These are phyloP conservation scores for Backusella sp. DNA, from an alignment of 192 early-diverging fungal genomes.

Conservation along the genomic window DNA sequence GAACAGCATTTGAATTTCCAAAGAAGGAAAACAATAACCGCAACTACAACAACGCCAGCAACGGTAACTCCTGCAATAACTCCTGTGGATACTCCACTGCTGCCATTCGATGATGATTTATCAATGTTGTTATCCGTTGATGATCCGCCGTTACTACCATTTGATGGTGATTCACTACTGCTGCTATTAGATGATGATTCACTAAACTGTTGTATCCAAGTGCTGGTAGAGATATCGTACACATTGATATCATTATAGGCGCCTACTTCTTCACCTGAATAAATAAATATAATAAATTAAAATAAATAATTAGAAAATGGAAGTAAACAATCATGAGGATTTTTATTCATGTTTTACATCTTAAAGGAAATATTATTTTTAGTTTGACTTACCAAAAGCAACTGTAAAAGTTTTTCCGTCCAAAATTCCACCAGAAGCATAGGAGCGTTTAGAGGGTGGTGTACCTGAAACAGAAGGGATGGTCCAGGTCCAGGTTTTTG, in stretches of 20 bases:
- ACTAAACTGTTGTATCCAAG: constrained; percentile 24
- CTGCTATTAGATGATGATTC: background rate
- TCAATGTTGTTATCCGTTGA: background rate
- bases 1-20: constrained; percentile 15
- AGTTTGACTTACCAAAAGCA: constrained; percentile 27
- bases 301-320: background rate
- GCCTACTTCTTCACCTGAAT: constrained; percentile 18
- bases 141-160: background rate
- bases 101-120: background rate
- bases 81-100: background rate
- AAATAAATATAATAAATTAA: no score
- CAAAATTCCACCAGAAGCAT: constrained; percentile 21
- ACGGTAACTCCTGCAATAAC: constrained; percentile 32
- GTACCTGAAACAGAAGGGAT: constrained; percentile 14
- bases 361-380: background rate
- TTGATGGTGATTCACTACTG: background rate
- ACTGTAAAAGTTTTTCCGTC: constrained; percentile 24
- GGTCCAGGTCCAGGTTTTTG: constrained; percentile 30
- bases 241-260: constrained; percentile 35
- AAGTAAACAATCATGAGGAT: background rate
- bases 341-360: background rate
- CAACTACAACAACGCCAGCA: constrained; percentile 23
- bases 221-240: background rate
- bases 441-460: constrained; percentile 28
- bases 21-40: constrained; percentile 27